These are phyloP conservation scores for Lactarius deliciosus DNA, from an alignment of 768 basidiomycete genomes.

Conservation along the genomic window DNA sequence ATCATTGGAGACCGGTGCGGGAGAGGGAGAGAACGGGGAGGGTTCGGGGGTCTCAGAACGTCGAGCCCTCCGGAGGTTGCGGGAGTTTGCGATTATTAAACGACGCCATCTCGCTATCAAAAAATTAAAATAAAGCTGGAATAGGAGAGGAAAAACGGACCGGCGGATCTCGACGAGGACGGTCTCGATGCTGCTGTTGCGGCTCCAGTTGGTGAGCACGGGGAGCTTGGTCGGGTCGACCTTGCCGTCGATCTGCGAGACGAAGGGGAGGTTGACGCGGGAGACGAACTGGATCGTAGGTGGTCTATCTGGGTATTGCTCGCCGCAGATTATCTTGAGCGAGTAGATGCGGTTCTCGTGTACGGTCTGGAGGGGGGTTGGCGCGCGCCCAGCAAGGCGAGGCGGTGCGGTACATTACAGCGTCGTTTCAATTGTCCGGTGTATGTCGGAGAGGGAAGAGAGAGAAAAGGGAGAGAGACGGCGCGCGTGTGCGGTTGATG, in stretches of 20 bases:
- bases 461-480: conserved; percentile 6
- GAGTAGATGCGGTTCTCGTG: conserved; percentile 99
- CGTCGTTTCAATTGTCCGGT: neutral
- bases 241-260: conserved; percentile 68
- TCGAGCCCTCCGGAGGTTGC: conserved; percentile 89
- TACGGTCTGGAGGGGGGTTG: conserved; percentile 60
- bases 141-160: conserved; percentile 44
- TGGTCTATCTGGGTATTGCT: conserved; percentile 70
- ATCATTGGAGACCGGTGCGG: conserved; percentile 12
- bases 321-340: conserved; percentile 84
- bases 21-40: neutral
- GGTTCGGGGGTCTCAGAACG: conserved; percentile 43
- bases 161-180: conserved; percentile 90
- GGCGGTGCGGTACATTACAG: neutral
- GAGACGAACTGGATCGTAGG: conserved; percentile 85
- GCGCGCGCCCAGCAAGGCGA: conserved; percentile 4
- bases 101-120: conserved; percentile 86
- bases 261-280: conserved; percentile 92
- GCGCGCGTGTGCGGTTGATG: conserved; percentile 12
- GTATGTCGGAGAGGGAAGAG: neutral
- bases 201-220: conserved; percentile 73
- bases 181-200: conserved; percentile 79
- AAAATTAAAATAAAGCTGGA: neutral
- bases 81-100: conserved; percentile 90
- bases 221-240: conserved; percentile 73